These are phyloP conservation scores for Picea glauca DNA, from an alignment of 75 land plant genomes.

Conservation along the genomic window DNA sequence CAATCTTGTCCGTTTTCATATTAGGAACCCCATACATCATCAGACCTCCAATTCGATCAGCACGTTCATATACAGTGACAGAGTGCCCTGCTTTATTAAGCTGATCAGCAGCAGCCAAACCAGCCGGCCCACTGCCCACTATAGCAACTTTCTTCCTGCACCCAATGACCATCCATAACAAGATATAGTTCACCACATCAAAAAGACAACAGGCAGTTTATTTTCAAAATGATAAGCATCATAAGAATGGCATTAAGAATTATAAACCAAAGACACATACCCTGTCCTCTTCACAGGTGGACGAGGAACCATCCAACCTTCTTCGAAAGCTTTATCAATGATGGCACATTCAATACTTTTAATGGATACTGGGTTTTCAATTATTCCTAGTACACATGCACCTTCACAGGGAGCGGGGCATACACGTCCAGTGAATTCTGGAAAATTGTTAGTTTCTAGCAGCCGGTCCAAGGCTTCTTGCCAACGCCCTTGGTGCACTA, in stretches of 20 bases:
- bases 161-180: not conserved
- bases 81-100: conserved; percentile 87
- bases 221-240: not conserved
- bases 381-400: conserved; percentile 95
- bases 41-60: conserved; percentile 95
- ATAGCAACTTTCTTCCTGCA: conserved; percentile 89
- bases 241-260: not conserved
- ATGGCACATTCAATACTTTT: conserved; percentile 96
- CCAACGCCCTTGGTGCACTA: conserved; percentile 95
- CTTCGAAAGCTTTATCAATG: conserved; percentile 95
- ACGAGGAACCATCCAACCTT: conserved; percentile 98
- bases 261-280: conserved; percentile 32
- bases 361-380: conserved; percentile 96
- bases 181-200: not conserved
- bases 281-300: conserved; percentile 90
- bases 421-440: conserved; percentile 98
- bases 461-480: conserved; percentile 93
- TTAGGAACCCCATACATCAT: conserved; percentile 99
- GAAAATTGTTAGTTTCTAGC: conserved; percentile 98
- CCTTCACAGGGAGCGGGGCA: conserved; percentile 99
- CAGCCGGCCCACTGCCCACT: conserved; percentile 99
- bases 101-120: conserved; percentile 98
- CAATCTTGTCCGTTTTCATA: conserved; percentile 97
- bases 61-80: conserved; percentile 95
- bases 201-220: not conserved